Percentiles rank a stretch among this genome's conserved stretches.
Conservation (phyloP, 2,329 filamentous ascomycete species). For the Curvularia verruculosa region DNA sequence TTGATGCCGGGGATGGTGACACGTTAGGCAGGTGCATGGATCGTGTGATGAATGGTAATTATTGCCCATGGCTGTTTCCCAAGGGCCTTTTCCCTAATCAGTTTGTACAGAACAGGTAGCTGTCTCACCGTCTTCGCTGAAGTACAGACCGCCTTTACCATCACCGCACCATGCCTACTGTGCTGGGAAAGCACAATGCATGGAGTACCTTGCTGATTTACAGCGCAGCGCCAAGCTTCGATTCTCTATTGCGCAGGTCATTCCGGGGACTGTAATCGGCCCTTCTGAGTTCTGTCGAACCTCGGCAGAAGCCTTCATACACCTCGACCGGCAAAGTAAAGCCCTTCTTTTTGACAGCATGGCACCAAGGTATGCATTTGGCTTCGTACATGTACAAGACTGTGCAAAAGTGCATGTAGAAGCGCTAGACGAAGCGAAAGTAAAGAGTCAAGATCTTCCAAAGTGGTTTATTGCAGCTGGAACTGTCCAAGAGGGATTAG, state of each 20-base stretch:
- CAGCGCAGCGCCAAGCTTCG: constrained; percentile 14
- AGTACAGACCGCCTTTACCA: constrained; percentile 34
- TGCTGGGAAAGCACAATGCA: constrained; percentile 44
- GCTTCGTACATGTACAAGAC: constrained; percentile 43
- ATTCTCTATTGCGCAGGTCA: constrained; percentile 42
- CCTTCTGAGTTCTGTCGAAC: constrained; percentile 38
- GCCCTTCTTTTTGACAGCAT: constrained; percentile 41
- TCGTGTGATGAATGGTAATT: constrained; percentile 29
- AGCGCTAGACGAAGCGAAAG: constrained; percentile 31
- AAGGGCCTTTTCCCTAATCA: not conserved
- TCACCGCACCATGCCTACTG: constrained; percentile 44
- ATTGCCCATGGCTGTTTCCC: not conserved
- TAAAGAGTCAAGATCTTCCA: constrained; percentile 25
- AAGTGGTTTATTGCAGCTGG: constrained; percentile 40
- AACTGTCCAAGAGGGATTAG: constrained; percentile 26
- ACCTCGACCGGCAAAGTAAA: constrained; percentile 43
- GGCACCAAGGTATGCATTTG: constrained; percentile 42
- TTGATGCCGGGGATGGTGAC: constrained; percentile 42
- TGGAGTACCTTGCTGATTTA: constrained; percentile 32
- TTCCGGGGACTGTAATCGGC: constrained; percentile 45
- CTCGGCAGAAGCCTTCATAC: constrained; percentile 20
- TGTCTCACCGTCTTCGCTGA: constrained; percentile 29
- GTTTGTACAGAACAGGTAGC: constrained; percentile 27
- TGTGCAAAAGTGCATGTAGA: constrained; percentile 43
- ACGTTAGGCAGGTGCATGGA: constrained; percentile 39